Percentiles rank a stretch among this genome's conserved stretches.
Evolutionary conservation across 495 filamentous ascomycete species (phyloP).

Genomic region (Daldinia vernicosa): DNA sequence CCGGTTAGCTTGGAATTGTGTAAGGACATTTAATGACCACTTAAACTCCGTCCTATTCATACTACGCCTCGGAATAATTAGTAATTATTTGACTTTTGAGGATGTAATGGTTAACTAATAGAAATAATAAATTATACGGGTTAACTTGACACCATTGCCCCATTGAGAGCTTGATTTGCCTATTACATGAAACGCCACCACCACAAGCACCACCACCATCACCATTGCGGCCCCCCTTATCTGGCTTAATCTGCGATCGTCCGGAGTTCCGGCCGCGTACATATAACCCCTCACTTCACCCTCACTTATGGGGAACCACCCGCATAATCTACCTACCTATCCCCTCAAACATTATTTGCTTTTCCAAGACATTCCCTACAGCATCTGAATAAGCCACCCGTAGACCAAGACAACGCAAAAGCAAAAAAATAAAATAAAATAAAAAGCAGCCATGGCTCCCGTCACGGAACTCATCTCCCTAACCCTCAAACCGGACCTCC

Average conservation of each 20-base stretch:
- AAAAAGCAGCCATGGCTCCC: conserved; percentile 33
- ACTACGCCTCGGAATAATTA: not conserved
- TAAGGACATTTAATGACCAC: not conserved
- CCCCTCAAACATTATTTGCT: too few species aligned
- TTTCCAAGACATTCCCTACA: not conserved
- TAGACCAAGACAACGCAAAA: not conserved
- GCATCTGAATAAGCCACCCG: not conserved
- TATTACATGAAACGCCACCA: not conserved
- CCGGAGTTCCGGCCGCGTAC: not conserved
- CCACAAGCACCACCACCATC: not conserved
- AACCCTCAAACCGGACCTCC: conserved; percentile 9
- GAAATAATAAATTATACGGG: not conserved
- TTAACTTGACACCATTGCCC: not conserved
- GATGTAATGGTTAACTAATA: not conserved
- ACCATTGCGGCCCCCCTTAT: not conserved
- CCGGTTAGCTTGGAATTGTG: not conserved
- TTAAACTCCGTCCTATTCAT: not conserved
- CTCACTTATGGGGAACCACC: not conserved
- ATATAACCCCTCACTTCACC: not conserved
- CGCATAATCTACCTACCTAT: not conserved
- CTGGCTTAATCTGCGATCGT: not conserved
- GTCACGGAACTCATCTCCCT: conserved; percentile 37
- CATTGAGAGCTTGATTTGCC: not conserved
- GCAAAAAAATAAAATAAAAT: not conserved
- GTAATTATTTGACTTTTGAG: not conserved